Percentiles rank a stretch among this genome's conserved stretches.
Conservation (phyloP, 2,329 filamentous ascomycete genomes). For the Neopestalotiopsis sp. region DNA sequence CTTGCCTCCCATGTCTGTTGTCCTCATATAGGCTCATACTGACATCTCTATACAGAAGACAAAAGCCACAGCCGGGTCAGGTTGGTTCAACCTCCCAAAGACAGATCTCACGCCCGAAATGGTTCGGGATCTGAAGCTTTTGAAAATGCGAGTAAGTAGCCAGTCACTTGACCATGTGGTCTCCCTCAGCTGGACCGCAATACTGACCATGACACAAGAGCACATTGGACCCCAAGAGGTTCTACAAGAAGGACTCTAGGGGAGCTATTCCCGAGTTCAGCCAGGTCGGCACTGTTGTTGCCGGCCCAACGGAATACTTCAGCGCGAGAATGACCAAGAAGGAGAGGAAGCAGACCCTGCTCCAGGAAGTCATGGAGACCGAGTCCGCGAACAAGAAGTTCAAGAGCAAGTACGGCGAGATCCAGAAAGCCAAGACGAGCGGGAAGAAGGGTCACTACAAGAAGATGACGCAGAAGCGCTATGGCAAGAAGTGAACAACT, state of each 20-base stretch:
- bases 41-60: neutral
- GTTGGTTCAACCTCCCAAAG: constrained; percentile 88
- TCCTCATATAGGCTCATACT: neutral
- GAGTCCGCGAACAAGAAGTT: constrained; percentile 74
- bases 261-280: constrained; percentile 79
- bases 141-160: constrained; percentile 77
- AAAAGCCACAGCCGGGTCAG: constrained; percentile 69
- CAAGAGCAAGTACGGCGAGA: constrained; percentile 84
- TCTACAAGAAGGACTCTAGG: constrained; percentile 80
- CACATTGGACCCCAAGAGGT: constrained; percentile 38
- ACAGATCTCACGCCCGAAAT: constrained; percentile 84
- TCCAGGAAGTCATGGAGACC: constrained; percentile 79
- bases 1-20: constrained; percentile 17
- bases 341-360: constrained; percentile 84
- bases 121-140: constrained; percentile 85
- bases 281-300: constrained; percentile 85
- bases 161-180: neutral
- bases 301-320: constrained; percentile 88
- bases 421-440: constrained; percentile 81
- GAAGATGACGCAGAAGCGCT: constrained; percentile 61
- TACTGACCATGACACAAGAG: neutral
- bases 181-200: neutral
- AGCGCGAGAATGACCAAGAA: constrained; percentile 82
- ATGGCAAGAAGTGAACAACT: constrained; percentile 32
- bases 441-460: constrained; percentile 93